phyloP scores from a whole-genome alignment of 352 stramenopile species.

The Phytophthora cactorum region DNA sequence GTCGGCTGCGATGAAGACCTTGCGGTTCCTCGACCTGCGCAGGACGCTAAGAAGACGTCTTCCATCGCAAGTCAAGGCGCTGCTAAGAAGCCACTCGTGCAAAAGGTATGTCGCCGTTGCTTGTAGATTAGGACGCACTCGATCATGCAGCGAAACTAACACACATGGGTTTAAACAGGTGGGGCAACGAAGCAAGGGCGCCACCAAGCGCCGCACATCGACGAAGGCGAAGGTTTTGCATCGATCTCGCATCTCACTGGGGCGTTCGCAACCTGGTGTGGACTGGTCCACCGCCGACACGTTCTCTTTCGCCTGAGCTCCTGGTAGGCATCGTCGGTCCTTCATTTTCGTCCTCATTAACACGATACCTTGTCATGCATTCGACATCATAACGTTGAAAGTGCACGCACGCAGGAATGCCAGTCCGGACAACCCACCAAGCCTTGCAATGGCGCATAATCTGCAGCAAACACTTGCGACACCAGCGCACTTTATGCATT shows the following conservation, averaged over 20 bases:
- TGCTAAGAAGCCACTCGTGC: slow-evolving; percentile 9
- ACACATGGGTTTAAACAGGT: slow-evolving; percentile 12
- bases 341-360: slow-evolving; percentile 14
- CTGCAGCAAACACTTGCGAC: slow-evolving; percentile 13
- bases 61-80: slow-evolving; percentile 4
- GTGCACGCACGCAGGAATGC: no score
- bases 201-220: slow-evolving; percentile 23
- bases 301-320: slow-evolving; percentile 51
- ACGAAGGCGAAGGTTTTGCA: slow-evolving; percentile 29
- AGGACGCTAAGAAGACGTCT: slow-evolving; percentile 5
- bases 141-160: slow-evolving; percentile 4
- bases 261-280: slow-evolving; percentile 22
- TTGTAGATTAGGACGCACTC: background rate
- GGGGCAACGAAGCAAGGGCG: slow-evolving; percentile 14
- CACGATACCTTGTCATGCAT: slow-evolving; percentile 4
- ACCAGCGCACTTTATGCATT: slow-evolving; percentile 6
- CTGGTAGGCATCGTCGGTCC: background rate
- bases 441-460: background rate
- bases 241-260: slow-evolving; percentile 25
- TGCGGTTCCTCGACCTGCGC: slow-evolving; percentile 1
- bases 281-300: slow-evolving; percentile 48
- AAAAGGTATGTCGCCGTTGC: slow-evolving; percentile 32
- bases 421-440: slow-evolving; percentile 1
- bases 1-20: slow-evolving; percentile 29
- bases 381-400: background rate